These are phyloP conservation scores for Suhomyces wounanorum DNA, from an alignment of 1,139 yeast genomes.

Conservation along the genomic window DNA sequence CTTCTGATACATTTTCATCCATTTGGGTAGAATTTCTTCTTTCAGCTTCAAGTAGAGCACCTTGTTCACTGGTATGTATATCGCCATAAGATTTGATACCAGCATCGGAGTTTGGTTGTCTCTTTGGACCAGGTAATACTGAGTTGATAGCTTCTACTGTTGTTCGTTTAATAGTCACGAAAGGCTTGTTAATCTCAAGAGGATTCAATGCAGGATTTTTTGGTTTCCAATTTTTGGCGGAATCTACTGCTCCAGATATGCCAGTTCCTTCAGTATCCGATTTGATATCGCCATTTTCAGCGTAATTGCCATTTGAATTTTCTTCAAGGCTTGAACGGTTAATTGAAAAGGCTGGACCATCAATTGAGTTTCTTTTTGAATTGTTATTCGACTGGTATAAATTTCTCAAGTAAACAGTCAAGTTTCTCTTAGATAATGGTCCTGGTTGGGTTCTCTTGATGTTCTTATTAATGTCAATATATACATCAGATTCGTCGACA, in stretches of 20 bases:
- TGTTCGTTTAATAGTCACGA: constrained; percentile 69
- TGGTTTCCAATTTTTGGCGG: constrained; percentile 45
- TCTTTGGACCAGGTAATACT: constrained; percentile 28
- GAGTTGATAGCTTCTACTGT: constrained; percentile 26
- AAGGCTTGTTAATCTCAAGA: constrained; percentile 65
- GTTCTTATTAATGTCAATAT: constrained; percentile 84
- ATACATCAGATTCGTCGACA: constrained; percentile 96
- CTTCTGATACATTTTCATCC: constrained; percentile 13
- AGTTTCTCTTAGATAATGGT: constrained; percentile 73
- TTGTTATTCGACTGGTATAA: constrained; percentile 44
- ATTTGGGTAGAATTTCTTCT: constrained; percentile 15
- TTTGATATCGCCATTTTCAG: background rate
- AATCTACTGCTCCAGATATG: constrained; percentile 18
- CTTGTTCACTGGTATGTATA: constrained; percentile 52
- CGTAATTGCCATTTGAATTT: background rate
- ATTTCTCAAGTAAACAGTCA: constrained; percentile 67
- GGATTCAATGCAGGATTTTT: constrained; percentile 85
- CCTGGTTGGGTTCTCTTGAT: constrained; percentile 85
- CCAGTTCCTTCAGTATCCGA: background rate
- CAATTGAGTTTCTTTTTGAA: constrained; percentile 45
- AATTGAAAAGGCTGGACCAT: constrained; percentile 19
- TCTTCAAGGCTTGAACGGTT: constrained; percentile 9
- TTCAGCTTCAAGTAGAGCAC: constrained; percentile 45
- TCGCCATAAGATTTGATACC: constrained; percentile 35
- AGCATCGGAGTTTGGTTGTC: constrained; percentile 16